Percentiles rank a stretch among this genome's conserved stretches.
These are phyloP conservation scores for Erythrobasidium hasegawianum DNA, from an alignment of 1,284 basidiomycete species.

Conservation along the genomic window DNA sequence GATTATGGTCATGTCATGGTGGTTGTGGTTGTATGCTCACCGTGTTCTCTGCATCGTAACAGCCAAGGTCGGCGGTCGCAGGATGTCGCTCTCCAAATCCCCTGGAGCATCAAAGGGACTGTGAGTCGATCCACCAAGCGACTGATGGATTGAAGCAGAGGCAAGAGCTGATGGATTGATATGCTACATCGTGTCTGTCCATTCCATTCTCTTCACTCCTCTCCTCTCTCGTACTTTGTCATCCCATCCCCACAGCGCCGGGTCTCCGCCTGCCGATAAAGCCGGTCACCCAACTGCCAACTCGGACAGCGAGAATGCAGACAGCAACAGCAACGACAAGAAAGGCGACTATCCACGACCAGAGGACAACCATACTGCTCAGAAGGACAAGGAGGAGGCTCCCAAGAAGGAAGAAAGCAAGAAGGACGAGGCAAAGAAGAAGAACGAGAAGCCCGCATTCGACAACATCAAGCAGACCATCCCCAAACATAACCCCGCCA, in stretches of 20 bases:
- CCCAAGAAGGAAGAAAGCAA: slow-evolving; percentile 1
- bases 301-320: background rate
- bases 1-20: background rate
- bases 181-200: background rate
- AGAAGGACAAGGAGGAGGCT: background rate
- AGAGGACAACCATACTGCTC: background rate
- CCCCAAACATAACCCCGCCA: slow-evolving; percentile 20
- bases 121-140: slow-evolving; percentile 3
- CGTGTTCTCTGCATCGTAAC: background rate
- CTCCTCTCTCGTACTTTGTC: background rate
- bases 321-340: background rate
- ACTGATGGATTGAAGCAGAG: background rate
- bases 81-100: slow-evolving; percentile 23
- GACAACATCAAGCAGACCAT: slow-evolving; percentile 29
- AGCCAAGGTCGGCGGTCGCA: slow-evolving; percentile 27
- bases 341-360: slow-evolving; percentile 22
- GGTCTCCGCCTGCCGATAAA: slow-evolving; percentile 21
- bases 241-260: slow-evolving; percentile 5
- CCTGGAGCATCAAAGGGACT: slow-evolving; percentile 22
- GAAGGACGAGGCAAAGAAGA: slow-evolving; percentile 16
- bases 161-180: slow-evolving; percentile 1
- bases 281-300: background rate
- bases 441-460: slow-evolving; percentile 23
- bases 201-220: background rate
- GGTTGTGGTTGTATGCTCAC: slow-evolving; percentile 2